Evolutionary conservation across 2,329 filamentous ascomycete genomes (phyloP).

Genomic region (Colletotrichum kahawae): DNA sequence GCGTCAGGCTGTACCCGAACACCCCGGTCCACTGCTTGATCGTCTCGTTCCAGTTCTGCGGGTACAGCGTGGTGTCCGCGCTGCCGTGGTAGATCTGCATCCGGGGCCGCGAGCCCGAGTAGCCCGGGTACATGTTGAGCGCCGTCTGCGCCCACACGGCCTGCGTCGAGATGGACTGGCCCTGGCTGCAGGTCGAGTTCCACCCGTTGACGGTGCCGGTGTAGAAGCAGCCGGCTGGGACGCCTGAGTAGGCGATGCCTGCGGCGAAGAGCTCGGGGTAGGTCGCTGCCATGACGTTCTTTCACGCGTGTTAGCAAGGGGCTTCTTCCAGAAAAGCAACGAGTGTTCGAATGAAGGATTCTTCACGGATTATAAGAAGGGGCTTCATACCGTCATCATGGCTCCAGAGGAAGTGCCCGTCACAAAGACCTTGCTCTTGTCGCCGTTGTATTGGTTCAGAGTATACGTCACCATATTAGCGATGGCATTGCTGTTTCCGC

Average conservation of each 20-base stretch:
- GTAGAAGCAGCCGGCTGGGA: constrained; percentile 49
- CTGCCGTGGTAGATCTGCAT: constrained; percentile 66
- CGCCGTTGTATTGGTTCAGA: constrained; percentile 55
- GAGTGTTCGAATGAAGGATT: accelerated
- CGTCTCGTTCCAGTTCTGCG: constrained; percentile 61
- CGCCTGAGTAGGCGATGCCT: constrained; percentile 47
- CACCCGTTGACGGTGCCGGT: constrained; percentile 47
- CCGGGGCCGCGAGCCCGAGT: constrained; percentile 53
- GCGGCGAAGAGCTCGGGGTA: constrained; percentile 55
- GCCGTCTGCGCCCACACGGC: constrained; percentile 54
- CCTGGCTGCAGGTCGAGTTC: constrained; percentile 57
- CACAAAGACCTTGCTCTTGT: constrained; percentile 56
- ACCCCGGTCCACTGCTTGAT: constrained; percentile 62
- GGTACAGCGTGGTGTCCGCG: constrained; percentile 52
- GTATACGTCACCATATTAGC: constrained; percentile 65
- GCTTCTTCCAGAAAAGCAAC: not conserved
- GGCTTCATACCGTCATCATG: constrained; percentile 50
- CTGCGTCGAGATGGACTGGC: constrained; percentile 45
- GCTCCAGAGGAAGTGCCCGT: constrained; percentile 54
- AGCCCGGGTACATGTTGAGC: constrained; percentile 52
- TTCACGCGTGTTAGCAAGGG: not conserved
- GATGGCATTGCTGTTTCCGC: constrained; percentile 61
- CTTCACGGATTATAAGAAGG: not conserved
- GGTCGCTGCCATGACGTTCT: constrained; percentile 50
- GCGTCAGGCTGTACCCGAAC: constrained; percentile 41